Percentiles rank a stretch among this genome's conserved stretches.
These are phyloP conservation scores for Moniliophthora roreri DNA, from an alignment of 1,284 basidiomycete species.

Conservation along the genomic window DNA sequence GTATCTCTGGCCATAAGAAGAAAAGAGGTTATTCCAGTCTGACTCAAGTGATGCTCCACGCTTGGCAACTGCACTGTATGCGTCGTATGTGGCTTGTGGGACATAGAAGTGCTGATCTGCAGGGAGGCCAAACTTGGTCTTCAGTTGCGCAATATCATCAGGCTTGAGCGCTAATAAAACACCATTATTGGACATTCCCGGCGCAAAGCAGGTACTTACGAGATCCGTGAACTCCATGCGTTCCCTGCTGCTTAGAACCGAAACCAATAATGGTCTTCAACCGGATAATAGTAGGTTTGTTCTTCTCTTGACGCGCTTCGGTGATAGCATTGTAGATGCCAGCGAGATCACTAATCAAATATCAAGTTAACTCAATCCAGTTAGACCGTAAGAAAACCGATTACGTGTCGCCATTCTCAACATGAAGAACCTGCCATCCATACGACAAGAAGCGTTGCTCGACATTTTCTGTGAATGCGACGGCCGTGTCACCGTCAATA, in stretches of 20 bases:
- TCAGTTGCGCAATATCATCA: conserved; percentile 86
- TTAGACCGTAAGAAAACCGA: conserved; percentile 15
- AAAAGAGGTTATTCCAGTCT: conserved; percentile 77
- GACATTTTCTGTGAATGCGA: conserved; percentile 95
- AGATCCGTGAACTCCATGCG: conserved; percentile 90
- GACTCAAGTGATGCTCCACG: conserved; percentile 76
- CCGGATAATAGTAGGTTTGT: conserved; percentile 86
- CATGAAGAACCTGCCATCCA: conserved; percentile 91
- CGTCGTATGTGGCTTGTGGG: conserved; percentile 71
- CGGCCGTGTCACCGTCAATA: conserved; percentile 91
- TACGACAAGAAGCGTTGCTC: conserved; percentile 86
- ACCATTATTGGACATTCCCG: neutral
- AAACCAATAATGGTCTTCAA: conserved; percentile 92
- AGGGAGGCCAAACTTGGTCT: conserved; percentile 85
- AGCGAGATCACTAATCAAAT: conserved; percentile 62
- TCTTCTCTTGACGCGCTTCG: conserved; percentile 73
- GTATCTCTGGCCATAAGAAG: conserved; percentile 76
- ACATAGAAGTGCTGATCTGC: conserved; percentile 80
- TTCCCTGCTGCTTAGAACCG: conserved; percentile 90
- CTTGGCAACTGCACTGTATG: conserved; percentile 68
- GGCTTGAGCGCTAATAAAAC: conserved; percentile 76
- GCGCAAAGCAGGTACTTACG: conserved; percentile 49
- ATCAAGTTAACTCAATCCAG: neutral
- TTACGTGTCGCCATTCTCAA: conserved; percentile 81
- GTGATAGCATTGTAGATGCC: conserved; percentile 81